Conservation (phyloP, 371 early-diverging fungal genomes). For the Choanephora cucurbitarum region DNA sequence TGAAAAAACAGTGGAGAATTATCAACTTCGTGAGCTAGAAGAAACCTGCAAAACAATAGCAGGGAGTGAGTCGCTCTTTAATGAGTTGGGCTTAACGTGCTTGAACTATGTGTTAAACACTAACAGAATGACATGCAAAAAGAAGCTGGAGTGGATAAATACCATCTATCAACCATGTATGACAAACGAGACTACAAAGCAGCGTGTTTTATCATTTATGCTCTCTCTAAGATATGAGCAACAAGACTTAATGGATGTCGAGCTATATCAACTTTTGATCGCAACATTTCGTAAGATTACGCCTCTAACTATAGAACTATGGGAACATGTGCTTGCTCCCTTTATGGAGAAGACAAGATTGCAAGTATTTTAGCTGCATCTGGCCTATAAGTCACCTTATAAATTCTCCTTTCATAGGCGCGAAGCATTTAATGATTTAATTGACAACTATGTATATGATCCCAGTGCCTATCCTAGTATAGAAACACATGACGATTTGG, state of each 20-base stretch:
- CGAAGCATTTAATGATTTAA: conserved; percentile 6
- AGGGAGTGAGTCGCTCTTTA: neutral
- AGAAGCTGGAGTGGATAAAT: neutral
- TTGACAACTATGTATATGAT: conserved; percentile 7
- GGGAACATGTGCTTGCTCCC: neutral
- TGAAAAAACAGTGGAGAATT: neutral
- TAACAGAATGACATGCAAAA: neutral
- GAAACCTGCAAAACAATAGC: neutral
- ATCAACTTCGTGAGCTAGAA: neutral
- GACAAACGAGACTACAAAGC: neutral
- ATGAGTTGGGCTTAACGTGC: neutral
- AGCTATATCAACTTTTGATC: neutral
- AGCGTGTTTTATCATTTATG: neutral
- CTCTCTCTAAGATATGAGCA: neutral
- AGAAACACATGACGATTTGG: too few species aligned
- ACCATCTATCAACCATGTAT: neutral
- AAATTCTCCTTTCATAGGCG: neutral
- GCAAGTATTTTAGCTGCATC: neutral
- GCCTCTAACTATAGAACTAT: neutral
- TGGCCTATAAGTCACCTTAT: too few species aligned
- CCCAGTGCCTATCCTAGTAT: conserved; percentile 1
- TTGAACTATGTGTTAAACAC: neutral
- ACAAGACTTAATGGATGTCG: neutral
- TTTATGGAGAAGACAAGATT: neutral
- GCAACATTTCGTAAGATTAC: neutral